Base-by-base conservation (phyloP, 768 basidiomycete species). In the Pulveroboletus sp. region DNA sequence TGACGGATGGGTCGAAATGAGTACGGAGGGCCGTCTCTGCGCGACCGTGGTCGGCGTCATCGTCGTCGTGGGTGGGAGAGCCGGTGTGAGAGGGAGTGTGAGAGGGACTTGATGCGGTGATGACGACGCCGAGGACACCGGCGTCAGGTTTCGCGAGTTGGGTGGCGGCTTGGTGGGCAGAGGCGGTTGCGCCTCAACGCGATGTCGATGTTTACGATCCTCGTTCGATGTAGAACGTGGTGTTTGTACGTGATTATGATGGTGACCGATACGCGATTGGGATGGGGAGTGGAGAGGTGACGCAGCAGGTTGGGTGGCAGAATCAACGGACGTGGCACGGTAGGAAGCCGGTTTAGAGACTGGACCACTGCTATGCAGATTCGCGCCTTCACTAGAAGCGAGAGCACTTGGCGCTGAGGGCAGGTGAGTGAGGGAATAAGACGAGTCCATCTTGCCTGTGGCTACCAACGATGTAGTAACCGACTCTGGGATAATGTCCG, bases 91-190 rank as follows among this genome's bases (percentile, higher is more conserved):
- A 1, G 65, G 60, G 2, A 67, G 57, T 8, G 57, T 15, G 2
- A 60, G 49, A 1, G 74, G 60, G 0, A 67, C 46, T 51, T 76
- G 76, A 11, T 73, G 73, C 0, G 83, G 83, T 11, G 83, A 84
- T 1, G 82, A 77, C 1, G 79, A 71, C 31, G 75, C 73, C 0
- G 83, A 84, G 0, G 83, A 84, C 0, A 67, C 71, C 2, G 82
- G 82, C 0, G 82, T 83, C 42, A 77, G 64, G 45, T 69, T 74
- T 27, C 77, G 77, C 14, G 79, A 73, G 26, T 71, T 68, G 24
- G 66, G 68, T 0, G 66, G 66, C 0, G 61, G 64, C 27, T 68
- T 69, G 35, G 57, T 64, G 2, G 53, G 43, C 5, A n/a, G 47
- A 1, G 53, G 46, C 6, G 47, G 60, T 8, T 57, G 60, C 4